Evolutionary conservation across 2,329 filamentous ascomycete species (phyloP).

Genomic region (Chrysoporthe deuterocubensis): DNA sequence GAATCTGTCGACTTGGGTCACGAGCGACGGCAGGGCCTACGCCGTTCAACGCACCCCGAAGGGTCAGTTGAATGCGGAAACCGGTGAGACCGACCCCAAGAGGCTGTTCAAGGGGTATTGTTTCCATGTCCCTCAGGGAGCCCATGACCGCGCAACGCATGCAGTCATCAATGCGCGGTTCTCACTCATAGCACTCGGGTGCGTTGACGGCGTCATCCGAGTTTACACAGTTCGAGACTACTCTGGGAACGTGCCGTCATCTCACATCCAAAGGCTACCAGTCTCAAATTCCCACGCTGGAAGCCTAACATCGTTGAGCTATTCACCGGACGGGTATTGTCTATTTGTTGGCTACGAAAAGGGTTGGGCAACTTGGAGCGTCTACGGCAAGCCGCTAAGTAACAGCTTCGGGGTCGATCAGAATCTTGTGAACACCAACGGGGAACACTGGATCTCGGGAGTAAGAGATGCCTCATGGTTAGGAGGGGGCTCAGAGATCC

Average conservation of each 20-base stretch:
- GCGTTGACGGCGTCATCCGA: constrained; percentile 75
- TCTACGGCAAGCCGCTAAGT: constrained; percentile 88
- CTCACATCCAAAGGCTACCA: constrained; percentile 75
- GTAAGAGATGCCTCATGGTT: constrained; percentile 82
- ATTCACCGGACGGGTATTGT: constrained; percentile 95
- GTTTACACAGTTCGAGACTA: constrained; percentile 97
- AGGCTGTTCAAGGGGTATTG: constrained; percentile 87
- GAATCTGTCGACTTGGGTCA: constrained; percentile 94
- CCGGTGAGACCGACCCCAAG: constrained; percentile 55
- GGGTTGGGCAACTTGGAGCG: constrained; percentile 96
- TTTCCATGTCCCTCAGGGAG: constrained; percentile 74
- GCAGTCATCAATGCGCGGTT: constrained; percentile 93
- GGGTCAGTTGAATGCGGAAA: constrained; percentile 44
- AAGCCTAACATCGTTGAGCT: constrained; percentile 72
- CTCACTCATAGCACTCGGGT: constrained; percentile 88
- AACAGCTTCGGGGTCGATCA: constrained; percentile 79
- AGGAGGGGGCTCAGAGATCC: constrained; percentile 82
- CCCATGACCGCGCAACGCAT: constrained; percentile 66
- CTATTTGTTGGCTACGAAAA: constrained; percentile 90
- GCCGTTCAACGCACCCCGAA: constrained; percentile 76
- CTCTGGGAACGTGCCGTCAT: constrained; percentile 85
- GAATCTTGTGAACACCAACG: constrained; percentile 65
- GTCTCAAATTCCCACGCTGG: constrained; percentile 72
- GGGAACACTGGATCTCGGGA: constrained; percentile 83
- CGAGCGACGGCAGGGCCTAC: constrained; percentile 83